Base-by-base conservation (phyloP, 2,329 filamentous ascomycete genomes). In the Penicillium sp. region DNA sequence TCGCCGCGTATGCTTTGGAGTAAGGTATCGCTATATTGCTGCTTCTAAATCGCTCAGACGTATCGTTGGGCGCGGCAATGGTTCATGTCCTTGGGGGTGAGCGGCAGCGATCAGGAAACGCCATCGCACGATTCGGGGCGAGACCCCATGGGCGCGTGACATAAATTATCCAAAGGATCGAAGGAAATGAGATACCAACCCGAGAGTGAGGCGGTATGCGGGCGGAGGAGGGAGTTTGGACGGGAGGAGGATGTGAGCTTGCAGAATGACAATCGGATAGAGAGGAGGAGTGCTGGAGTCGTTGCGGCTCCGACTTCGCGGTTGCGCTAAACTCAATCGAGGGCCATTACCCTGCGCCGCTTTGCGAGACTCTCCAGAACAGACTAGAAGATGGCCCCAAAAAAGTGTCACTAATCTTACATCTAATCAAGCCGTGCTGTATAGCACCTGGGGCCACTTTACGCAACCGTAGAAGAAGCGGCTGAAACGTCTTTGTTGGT, bases 1-100 rank as follows among this genome's bases (percentile, higher is more conserved):
- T 30, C 29, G 35, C 55, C 19, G 9, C 5, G 35, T 51, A 45
- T 56, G 23, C 38, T 44, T 35, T 31, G 44, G 23, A 46, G 48
- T 26, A 45, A 44, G 19, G 35, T 31, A 48, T 64, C 50, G 56
- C 55, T 64, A 60, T 63, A 55, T 35, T 44, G 47, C 46, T 50
- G 30, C 29, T 55, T 56, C 29, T 49, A 51, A n/a, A 66, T 60
- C 23, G 63, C 60, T 66, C 53, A 60, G 56, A 55, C 62, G 62
- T 66, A 65, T 65, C 58, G 69, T 68, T 65, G 63, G 64, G 67
- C 63, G 66, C 64, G 63, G 66, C 62, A 65, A 58, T 58, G 60
- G 64, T 67, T 71, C 67, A 71, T 67, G 64, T 66, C 67, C 65
- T 68, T 54, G 60, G 57, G 62, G 51, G 31, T 29, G 63, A 68